Conservation (phyloP, 1,284 basidiomycete species). For the Mycena sp. region DNA sequence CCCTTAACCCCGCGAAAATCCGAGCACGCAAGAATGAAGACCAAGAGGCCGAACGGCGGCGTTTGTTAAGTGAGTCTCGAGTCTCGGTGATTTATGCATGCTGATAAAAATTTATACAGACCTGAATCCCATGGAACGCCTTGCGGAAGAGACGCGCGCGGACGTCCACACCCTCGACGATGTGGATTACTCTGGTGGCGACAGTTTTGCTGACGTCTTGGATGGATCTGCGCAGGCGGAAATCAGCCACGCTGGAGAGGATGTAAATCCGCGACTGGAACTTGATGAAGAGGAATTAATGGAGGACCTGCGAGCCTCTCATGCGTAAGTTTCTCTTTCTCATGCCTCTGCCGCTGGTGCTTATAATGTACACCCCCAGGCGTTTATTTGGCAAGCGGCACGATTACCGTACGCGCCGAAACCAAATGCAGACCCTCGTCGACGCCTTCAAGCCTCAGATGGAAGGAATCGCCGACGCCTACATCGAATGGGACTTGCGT, state of each 20-base stretch:
- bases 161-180: not conserved
- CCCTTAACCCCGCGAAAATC: not conserved
- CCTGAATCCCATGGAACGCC: not conserved
- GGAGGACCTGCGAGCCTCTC: not conserved
- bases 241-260: not conserved
- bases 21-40: not conserved
- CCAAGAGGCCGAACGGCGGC: not conserved
- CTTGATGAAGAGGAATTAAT: not conserved
- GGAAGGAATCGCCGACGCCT: not conserved
- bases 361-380: not conserved
- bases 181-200: not conserved
- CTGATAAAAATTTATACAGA: not conserved
- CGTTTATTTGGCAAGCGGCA: not conserved
- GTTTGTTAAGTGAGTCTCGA: not conserved
- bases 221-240: not conserved
- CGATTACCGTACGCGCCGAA: not conserved
- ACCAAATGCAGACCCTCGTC: not conserved
- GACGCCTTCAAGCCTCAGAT: constrained; percentile 1
- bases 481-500: not conserved
- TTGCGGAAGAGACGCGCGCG: not conserved
- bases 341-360: too few species aligned
- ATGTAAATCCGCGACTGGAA: not conserved
- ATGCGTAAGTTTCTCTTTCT: not conserved
- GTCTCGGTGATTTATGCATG: not conserved
- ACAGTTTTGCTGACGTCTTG: not conserved